Conservation (phyloP, 495 filamentous ascomycete species). For the Penicillium riverlandense region DNA sequence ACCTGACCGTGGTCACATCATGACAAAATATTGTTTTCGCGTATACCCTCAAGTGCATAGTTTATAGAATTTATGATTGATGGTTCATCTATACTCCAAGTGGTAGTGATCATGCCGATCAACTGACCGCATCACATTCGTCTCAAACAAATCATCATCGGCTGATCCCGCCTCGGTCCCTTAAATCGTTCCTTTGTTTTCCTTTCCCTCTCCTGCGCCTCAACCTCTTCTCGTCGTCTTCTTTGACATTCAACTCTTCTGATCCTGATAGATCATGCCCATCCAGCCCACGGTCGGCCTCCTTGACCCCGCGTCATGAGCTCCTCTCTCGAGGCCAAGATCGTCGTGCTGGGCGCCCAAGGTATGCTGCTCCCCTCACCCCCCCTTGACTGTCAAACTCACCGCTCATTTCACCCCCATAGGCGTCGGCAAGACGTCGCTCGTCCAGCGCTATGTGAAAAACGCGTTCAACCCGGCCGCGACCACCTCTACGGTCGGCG, state of each 20-base stretch:
- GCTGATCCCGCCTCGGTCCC: conserved; percentile 6
- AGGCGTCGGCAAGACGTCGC: conserved; percentile 92
- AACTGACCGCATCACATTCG: neutral
- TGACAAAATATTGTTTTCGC: no score
- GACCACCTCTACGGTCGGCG: conserved; percentile 79
- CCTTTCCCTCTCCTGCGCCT: neutral
- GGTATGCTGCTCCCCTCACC: conserved; percentile 22
- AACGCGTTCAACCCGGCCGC: conserved; percentile 64
- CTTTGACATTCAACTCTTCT: no score
- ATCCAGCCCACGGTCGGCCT: conserved; percentile 18
- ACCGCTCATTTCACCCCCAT: neutral
- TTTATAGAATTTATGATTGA: conserved; percentile 1
- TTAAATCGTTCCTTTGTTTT: no score
- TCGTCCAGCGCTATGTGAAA: conserved; percentile 81
- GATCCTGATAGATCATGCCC: conserved; percentile 18
- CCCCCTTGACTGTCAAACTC: no score
- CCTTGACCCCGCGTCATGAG: conserved; percentile 48
- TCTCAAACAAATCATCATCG: conserved; percentile 2
- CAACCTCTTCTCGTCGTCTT: no score
- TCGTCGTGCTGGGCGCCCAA: conserved; percentile 83
- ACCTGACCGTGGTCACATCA: neutral
- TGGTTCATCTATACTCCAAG: no score
- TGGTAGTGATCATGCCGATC: neutral
- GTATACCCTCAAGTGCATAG: no score
- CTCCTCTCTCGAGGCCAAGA: conserved; percentile 81